Percentiles rank a stretch among this genome's conserved stretches.
Conservation (phyloP, 2,329 filamentous ascomycete genomes). For the Cryphonectria parasitica region DNA sequence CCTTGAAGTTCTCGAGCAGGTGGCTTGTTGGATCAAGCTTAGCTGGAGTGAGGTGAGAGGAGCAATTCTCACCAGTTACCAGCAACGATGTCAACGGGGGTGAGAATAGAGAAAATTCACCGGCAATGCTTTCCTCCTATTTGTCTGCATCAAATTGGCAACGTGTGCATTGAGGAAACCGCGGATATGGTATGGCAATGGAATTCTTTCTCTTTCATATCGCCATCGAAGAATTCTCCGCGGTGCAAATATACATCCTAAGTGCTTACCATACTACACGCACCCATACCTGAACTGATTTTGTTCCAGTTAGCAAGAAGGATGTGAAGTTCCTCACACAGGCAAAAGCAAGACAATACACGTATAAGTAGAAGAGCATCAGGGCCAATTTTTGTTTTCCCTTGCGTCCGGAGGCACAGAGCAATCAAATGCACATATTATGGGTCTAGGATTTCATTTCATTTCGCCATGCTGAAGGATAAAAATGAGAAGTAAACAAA, state of each 20-base stretch:
- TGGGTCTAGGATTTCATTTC: constrained; percentile 7
- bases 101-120: neutral
- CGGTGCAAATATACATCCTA: neutral
- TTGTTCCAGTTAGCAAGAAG: neutral
- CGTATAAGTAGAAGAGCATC: too few relatives aligned
- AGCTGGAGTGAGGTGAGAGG: neutral
- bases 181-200: neutral
- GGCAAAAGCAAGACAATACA: neutral
- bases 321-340: neutral
- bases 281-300: neutral
- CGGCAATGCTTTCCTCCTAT: neutral
- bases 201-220: neutral
- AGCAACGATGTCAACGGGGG: neutral
- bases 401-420: neutral
- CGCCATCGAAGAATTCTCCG: neutral
- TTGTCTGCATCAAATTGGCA: neutral
- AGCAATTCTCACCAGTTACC: neutral
- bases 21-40: neutral
- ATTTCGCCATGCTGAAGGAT: constrained; percentile 17
- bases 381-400: neutral
- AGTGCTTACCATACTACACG: neutral
- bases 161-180: neutral
- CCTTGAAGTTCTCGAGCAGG: neutral
- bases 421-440: neutral
- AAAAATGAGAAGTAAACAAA: neutral